These are phyloP conservation scores for Paraphoma sp. DNA, from an alignment of 2,329 filamentous ascomycete species.

Conservation along the genomic window DNA sequence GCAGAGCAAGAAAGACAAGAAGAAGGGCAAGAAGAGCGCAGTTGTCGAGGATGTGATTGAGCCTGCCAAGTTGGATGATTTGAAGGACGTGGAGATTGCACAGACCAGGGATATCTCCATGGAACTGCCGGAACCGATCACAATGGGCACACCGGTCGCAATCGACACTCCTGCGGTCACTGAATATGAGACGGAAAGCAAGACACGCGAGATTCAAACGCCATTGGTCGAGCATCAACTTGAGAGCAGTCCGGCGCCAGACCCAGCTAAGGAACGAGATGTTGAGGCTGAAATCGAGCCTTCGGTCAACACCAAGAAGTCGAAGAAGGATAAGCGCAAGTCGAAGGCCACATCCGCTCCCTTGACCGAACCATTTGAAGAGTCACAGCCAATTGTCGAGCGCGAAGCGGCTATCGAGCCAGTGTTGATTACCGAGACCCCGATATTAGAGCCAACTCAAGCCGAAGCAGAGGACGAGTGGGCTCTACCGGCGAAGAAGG, in stretches of 20 bases:
- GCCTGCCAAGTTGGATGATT: constrained; percentile 6
- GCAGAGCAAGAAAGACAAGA: constrained; percentile 40
- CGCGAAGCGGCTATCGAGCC: neutral
- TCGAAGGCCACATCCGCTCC: constrained; percentile 9
- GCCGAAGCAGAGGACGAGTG: constrained; percentile 9
- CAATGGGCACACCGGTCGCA: neutral
- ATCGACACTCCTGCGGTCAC: neutral
- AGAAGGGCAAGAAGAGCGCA: constrained; percentile 33
- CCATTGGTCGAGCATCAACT: no score
- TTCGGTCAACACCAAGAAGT: constrained; percentile 12
- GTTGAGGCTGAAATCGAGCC: constrained; percentile 6
- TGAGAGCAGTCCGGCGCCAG: no score
- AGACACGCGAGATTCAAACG: no score
- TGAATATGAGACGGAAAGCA: neutral
- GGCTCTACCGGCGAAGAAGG: constrained; percentile 15
- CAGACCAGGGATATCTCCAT: neutral
- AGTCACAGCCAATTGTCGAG: neutral
- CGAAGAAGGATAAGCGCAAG: constrained; percentile 27
- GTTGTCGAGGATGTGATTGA: constrained; percentile 4
- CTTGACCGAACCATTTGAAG: constrained; percentile 7
- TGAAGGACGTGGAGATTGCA: constrained; percentile 3
- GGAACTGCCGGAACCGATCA: neutral
- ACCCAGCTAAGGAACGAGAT: neutral
- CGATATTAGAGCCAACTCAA: neutral
- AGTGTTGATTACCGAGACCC: neutral